These are phyloP conservation scores for Myxozyma kluyveri DNA, from an alignment of 805 yeast species.

Conservation along the genomic window DNA sequence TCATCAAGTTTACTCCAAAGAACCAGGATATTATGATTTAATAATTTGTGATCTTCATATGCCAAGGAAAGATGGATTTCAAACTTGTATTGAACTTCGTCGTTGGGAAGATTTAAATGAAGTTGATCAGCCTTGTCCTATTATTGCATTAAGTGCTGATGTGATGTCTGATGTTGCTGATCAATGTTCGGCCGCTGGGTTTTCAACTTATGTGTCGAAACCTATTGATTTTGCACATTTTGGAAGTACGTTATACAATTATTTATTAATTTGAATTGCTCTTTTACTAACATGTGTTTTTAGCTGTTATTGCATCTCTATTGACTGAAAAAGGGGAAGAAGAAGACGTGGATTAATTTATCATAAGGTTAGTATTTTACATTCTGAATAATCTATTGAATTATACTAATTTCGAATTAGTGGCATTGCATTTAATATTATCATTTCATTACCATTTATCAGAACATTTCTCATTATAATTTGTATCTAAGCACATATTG, in stretches of 20 bases:
- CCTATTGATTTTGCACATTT: constrained; percentile 39
- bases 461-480: too few species aligned
- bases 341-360: neutral
- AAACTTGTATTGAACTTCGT: constrained; percentile 37
- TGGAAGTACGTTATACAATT: too few species aligned
- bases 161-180: constrained; percentile 39
- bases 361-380: neutral
- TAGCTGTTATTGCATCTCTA: constrained; percentile 17
- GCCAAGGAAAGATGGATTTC: constrained; percentile 41
- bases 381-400: neutral
- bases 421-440: too few species aligned
- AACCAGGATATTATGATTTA: constrained; percentile 32
- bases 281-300: too few species aligned
- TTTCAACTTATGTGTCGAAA: constrained; percentile 36
- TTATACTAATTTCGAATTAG: too few species aligned
- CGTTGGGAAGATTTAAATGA: constrained; percentile 34
- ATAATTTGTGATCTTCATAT: constrained; percentile 39
- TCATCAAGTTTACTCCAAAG: constrained; percentile 27
- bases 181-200: constrained; percentile 36
- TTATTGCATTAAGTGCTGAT: constrained; percentile 39
- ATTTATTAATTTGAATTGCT: too few species aligned
- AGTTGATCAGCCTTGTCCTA: constrained; percentile 30
- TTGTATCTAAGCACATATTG: too few species aligned
- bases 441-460: too few species aligned
- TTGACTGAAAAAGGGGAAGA: neutral